phyloP scores from a whole-genome alignment of 1,139 yeast species.

The Pichiaceae sp. region DNA sequence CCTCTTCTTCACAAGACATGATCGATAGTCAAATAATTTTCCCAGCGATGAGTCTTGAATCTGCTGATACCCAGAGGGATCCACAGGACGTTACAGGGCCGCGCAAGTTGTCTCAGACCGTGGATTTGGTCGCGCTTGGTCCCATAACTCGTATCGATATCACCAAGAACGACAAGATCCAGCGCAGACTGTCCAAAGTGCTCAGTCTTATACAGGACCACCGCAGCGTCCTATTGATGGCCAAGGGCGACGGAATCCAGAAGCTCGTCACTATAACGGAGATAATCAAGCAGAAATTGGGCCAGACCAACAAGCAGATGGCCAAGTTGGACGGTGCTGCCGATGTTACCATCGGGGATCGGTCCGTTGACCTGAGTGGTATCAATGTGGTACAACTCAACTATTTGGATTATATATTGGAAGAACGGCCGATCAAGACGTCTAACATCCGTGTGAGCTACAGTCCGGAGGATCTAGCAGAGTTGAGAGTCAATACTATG shows the following conservation, averaged over 20 bases:
- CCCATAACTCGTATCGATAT: constrained; percentile 3
- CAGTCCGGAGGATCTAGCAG: constrained; percentile 4
- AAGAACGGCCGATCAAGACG: not conserved
- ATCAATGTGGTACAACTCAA: constrained; percentile 14
- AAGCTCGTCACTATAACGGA: constrained; percentile 21
- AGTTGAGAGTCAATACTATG: constrained; percentile 6
- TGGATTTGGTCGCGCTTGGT: not conserved
- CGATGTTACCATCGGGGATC: constrained; percentile 3
- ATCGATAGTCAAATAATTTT: not conserved
- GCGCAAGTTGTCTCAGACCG: too few species aligned
- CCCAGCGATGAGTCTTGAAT: too few species aligned
- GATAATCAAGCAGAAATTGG: constrained; percentile 19
- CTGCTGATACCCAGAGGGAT: too few species aligned
- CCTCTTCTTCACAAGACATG: constrained; percentile 5
- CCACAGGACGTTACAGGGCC: too few species aligned
- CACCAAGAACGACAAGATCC: constrained; percentile 18
- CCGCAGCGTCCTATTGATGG: constrained; percentile 10
- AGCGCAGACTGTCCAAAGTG: constrained; percentile 12
- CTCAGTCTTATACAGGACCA: constrained; percentile 6
- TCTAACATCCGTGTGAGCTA: constrained; percentile 1
- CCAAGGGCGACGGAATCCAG: constrained; percentile 16
- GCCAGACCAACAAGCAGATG: constrained; percentile 6
- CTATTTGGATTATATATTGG: constrained; percentile 11
- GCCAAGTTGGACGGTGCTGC: constrained; percentile 10
- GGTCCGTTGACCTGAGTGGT: constrained; percentile 1